These are phyloP conservation scores for Nigrograna mackinnonii DNA, from an alignment of 2,329 filamentous ascomycete species.

Conservation along the genomic window DNA sequence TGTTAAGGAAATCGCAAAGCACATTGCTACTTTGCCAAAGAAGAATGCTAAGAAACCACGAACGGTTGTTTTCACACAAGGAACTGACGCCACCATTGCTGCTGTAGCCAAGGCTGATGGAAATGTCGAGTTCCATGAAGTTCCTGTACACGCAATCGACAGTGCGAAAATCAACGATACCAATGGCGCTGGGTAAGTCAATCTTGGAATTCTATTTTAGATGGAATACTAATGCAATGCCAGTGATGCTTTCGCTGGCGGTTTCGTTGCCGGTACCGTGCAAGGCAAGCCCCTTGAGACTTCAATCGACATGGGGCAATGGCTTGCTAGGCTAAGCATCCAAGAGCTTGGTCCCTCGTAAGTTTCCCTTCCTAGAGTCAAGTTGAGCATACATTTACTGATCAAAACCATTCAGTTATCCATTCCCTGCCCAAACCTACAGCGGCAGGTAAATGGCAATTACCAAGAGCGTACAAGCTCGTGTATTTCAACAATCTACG, in stretches of 20 bases:
- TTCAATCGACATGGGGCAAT: conserved; percentile 89
- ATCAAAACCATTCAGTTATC: conserved; percentile 19
- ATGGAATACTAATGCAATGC: neutral
- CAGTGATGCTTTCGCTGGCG: conserved; percentile 92
- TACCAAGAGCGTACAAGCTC: conserved; percentile 34
- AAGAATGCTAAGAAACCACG: conserved; percentile 83
- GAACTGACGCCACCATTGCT: conserved; percentile 86
- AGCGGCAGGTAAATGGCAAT: neutral
- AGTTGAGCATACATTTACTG: conserved; percentile 3
- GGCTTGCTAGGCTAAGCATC: conserved; percentile 92
- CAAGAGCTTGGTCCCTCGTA: conserved; percentile 95
- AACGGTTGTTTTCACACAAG: conserved; percentile 91
- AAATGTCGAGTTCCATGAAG: conserved; percentile 69
- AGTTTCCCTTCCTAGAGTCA: conserved; percentile 30
- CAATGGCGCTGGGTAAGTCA: conserved; percentile 77
- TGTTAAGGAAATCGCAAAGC: conserved; percentile 81
- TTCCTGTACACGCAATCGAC: conserved; percentile 78
- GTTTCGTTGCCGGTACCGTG: conserved; percentile 87
- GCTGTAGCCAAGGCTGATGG: conserved; percentile 71
- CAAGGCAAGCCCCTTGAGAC: conserved; percentile 79
- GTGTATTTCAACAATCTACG: conserved; percentile 47
- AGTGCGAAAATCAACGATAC: conserved; percentile 87
- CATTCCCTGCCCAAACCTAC: conserved; percentile 46
- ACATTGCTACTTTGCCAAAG: conserved; percentile 88
- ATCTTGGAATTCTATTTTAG: conserved; percentile 1